Evolutionary conservation across 148 eudicot genomes (phyloP).

Genomic region (Arbutus unedo): DNA sequence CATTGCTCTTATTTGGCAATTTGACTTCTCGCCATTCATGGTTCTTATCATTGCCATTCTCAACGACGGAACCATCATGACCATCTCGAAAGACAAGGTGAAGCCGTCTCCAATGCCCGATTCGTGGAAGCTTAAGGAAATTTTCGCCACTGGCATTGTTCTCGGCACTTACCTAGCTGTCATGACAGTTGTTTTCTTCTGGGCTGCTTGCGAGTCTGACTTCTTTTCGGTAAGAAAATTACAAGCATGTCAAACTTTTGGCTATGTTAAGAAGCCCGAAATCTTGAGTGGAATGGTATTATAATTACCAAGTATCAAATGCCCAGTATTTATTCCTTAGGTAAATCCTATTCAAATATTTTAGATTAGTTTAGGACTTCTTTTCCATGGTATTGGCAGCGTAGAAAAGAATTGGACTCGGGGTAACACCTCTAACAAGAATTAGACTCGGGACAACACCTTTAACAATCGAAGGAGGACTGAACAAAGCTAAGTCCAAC

Average conservation of each 20-base stretch:
- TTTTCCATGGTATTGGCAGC: not conserved
- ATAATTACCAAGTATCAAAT: not conserved
- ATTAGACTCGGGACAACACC: too few relatives aligned
- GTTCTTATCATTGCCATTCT: slow-evolving; percentile 70
- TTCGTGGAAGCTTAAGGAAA: slow-evolving; percentile 73
- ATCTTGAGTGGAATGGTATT: not conserved
- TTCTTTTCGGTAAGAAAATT: slow-evolving; percentile 52
- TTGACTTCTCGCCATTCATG: slow-evolving; percentile 83
- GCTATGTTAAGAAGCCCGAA: not conserved
- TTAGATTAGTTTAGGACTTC: not conserved
- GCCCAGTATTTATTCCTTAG: not conserved
- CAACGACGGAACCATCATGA: slow-evolving; percentile 83
- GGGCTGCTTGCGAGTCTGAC: slow-evolving; percentile 48
- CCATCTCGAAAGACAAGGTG: slow-evolving; percentile 73
- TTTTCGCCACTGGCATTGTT: slow-evolving; percentile 71
- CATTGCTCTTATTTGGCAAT: slow-evolving; percentile 68
- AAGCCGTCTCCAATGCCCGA: slow-evolving; percentile 74
- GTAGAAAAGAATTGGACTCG: too few relatives aligned
- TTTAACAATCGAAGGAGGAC: too few relatives aligned
- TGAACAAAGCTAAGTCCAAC: too few relatives aligned
- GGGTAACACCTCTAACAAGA: too few relatives aligned
- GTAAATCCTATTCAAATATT: not conserved
- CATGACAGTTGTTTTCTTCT: slow-evolving; percentile 71
- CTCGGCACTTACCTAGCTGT: slow-evolving; percentile 68
- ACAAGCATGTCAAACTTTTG: not conserved